phyloP scores from a whole-genome alignment of 2,329 filamentous ascomycete species.

The Xylariaceae sp. region DNA sequence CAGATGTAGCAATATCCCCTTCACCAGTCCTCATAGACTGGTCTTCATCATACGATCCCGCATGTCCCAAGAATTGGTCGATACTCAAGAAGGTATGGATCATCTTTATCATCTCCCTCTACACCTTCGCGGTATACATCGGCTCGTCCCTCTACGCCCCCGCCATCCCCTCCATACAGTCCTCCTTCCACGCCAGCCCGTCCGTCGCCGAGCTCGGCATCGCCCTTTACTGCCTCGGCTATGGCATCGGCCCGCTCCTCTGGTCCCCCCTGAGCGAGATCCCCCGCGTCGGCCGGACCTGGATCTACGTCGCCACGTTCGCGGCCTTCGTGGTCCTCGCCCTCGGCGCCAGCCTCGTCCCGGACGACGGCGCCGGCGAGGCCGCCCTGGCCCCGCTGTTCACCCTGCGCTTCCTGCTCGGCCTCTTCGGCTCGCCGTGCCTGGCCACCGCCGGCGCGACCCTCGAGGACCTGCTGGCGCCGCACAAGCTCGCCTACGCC shows the following conservation, averaged over 20 bases:
- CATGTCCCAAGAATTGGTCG: constrained; percentile 45
- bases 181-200: constrained; percentile 38
- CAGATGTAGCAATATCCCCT: background rate
- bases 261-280: constrained; percentile 43
- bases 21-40: constrained; percentile 10
- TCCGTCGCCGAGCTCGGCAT: constrained; percentile 43
- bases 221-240: constrained; percentile 45
- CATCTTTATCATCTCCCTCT: constrained; percentile 40
- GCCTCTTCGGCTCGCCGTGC: constrained; percentile 35
- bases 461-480: constrained; percentile 17
- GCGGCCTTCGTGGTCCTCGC: constrained; percentile 44
- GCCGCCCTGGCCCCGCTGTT: constrained; percentile 28
- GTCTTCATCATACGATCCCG: constrained; percentile 11
- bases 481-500: constrained; percentile 15
- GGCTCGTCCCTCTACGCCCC: constrained; percentile 47
- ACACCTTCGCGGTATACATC: constrained; percentile 47
- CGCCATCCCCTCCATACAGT: constrained; percentile 33
- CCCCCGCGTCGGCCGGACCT: constrained; percentile 42
- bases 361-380: constrained; percentile 3
- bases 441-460: constrained; percentile 17
- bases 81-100: constrained; percentile 37
- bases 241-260: constrained; percentile 41
- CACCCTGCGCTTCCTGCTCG: constrained; percentile 47
- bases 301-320: constrained; percentile 36
- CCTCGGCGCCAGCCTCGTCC: constrained; percentile 40